Base-by-base conservation (phyloP, 192 early-diverging fungal species). In the Linnemannia zychae region DNA sequence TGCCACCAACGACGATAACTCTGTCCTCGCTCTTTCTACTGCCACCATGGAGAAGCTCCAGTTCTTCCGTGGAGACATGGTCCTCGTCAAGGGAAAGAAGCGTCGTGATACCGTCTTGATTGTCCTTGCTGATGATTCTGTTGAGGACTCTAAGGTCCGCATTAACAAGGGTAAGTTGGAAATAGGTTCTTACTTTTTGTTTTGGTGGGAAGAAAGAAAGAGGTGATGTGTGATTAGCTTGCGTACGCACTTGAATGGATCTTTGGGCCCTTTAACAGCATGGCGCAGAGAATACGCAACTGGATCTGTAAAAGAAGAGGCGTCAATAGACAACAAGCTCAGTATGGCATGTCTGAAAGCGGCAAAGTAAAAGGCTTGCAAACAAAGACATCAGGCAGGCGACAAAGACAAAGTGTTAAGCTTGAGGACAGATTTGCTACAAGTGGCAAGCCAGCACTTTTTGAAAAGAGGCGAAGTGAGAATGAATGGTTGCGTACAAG, bases 1-100 rank as follows among this genome's bases (percentile, higher is more conserved):
- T 81, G 96, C 97, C 37, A 95, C 92, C 75, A 99, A 95, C 85
- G 98, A 99, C 85, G 98, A 99, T 90, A 99, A 98, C 90, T 99
- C 98, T 17, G 97, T 99, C 44, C 93, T 95, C 73, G 91, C 94
- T 53, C 90, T 99, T 70, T 96, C 94, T 44, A 95, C 95, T 31
- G 95, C 93, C 69, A 99, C 98, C 36, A 97, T 99, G 91, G 98
- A 99, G 78, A 91, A 88, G 66, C 93, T 99, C 63, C 91, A 93
- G 65, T 92, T 99, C 74, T 99, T 99, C 92, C 89, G 97, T 80
- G 98, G 98, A 75, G 98, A 99, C 89, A 98, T 95, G 79, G 94
- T 99, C 57, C 85, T 99, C 38, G 84, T 99, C 85, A 99, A 98
- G 91, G 98, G 98, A 82, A 99, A 99, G 92, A 98, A 97, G 94